A percentile compares a stretch with the other conserved stretches of the same genome.
phyloP scores from a whole-genome alignment of 768 basidiomycete species.

The Rhizopogon salebrosus region DNA sequence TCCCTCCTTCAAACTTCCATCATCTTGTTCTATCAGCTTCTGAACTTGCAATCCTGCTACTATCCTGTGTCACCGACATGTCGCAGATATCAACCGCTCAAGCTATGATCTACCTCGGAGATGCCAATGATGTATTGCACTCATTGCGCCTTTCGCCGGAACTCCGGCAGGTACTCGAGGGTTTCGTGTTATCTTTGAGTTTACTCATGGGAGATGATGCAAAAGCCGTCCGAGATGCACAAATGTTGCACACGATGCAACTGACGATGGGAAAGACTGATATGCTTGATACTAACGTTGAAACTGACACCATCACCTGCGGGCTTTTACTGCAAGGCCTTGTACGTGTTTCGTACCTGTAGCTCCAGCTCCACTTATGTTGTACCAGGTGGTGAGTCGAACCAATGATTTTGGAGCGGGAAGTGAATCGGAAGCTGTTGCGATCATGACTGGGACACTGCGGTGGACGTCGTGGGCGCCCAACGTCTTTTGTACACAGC shows the following conservation, averaged over 20 bases:
- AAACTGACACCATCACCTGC: slow-evolving; percentile 61
- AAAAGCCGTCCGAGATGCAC: slow-evolving; percentile 64
- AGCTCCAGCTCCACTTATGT: slow-evolving; percentile 1
- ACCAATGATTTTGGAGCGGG: slow-evolving; percentile 63
- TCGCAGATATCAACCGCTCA: slow-evolving; percentile 59
- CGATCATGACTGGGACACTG: slow-evolving; percentile 49
- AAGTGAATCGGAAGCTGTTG: slow-evolving; percentile 44
- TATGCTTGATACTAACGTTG: slow-evolving; percentile 50
- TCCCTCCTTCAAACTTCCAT: slow-evolving; percentile 48
- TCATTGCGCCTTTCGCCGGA: slow-evolving; percentile 46
- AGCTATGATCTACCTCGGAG: slow-evolving; percentile 42
- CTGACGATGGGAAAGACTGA: slow-evolving; percentile 54
- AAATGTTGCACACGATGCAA: slow-evolving; percentile 63
- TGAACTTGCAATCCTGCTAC: slow-evolving; percentile 56
- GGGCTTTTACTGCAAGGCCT: slow-evolving; percentile 57
- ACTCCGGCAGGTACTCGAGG: slow-evolving; percentile 54
- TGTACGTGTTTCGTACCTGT: slow-evolving; percentile 33
- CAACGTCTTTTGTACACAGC: slow-evolving; percentile 60
- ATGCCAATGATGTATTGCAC: slow-evolving; percentile 50
- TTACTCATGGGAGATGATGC: slow-evolving; percentile 64
- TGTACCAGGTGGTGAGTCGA: slow-evolving; percentile 48
- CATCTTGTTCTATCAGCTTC: slow-evolving; percentile 54
- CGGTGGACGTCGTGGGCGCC: slow-evolving; percentile 63
- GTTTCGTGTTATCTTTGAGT: slow-evolving; percentile 52
- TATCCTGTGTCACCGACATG: slow-evolving; percentile 56